phyloP scores from a whole-genome alignment of 2,329 filamentous ascomycete genomes.

The Penicillium sp. region DNA sequence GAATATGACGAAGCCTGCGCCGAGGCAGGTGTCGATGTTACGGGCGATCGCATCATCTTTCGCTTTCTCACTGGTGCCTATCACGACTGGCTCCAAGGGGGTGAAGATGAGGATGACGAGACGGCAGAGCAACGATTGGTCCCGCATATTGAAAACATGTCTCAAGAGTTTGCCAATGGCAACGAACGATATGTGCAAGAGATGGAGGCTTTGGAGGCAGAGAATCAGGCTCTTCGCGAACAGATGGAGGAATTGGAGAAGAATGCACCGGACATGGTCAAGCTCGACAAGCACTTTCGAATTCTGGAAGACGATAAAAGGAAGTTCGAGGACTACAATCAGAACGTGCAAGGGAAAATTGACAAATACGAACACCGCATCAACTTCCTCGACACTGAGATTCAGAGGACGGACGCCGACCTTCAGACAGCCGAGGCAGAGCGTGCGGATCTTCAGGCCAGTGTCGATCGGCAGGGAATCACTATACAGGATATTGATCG shows the following conservation, averaged over 20 bases:
- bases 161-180: slow-evolving; percentile 75
- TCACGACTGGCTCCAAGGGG: slow-evolving; percentile 87
- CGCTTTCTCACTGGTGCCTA: slow-evolving; percentile 88
- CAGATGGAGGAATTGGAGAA: slow-evolving; percentile 90
- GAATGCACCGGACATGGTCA: slow-evolving; percentile 74
- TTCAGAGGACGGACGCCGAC: slow-evolving; percentile 73
- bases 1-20: slow-evolving; percentile 87
- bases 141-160: slow-evolving; percentile 86
- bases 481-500: slow-evolving; percentile 98
- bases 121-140: slow-evolving; percentile 73
- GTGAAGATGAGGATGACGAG: slow-evolving; percentile 83
- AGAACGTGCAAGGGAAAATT: slow-evolving; percentile 74
- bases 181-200: slow-evolving; percentile 84
- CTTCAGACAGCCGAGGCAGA: slow-evolving; percentile 79
- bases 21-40: slow-evolving; percentile 83
- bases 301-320: slow-evolving; percentile 91
- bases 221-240: slow-evolving; percentile 74
- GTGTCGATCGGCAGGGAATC: slow-evolving; percentile 89
- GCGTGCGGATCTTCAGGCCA: slow-evolving; percentile 71
- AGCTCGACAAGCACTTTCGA: slow-evolving; percentile 83
- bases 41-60: slow-evolving; percentile 88
- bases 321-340: slow-evolving; percentile 95
- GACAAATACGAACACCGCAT: slow-evolving; percentile 84
- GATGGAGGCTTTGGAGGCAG: slow-evolving; percentile 78
- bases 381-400: slow-evolving; percentile 78